Evolutionary conservation across 495 filamentous ascomycete genomes (phyloP), one percentile per base, ranked within the genome.

Genomic region (Trichoderma gamsii): DNA sequence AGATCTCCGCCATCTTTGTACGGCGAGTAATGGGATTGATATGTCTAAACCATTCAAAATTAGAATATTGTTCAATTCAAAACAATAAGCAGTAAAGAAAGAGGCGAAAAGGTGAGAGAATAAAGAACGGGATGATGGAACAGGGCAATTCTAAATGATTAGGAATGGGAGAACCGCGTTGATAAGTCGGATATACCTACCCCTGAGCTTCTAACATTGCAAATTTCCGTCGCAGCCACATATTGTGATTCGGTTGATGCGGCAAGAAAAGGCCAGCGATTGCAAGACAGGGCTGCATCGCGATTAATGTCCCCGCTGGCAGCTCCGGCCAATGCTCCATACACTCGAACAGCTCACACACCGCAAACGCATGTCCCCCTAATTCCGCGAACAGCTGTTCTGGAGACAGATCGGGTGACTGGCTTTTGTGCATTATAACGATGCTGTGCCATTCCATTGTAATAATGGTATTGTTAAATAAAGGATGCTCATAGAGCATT

Each of bases 221-320:
- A 74, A 95, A 84, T 76, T 92, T 94, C 73, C 85, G 84, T 67
- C 92, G 87, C 69, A 87, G 83, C 94, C 93, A 99, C 82, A 89
- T 89, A n/a, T 86, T 82, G 75, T 96, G 85, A 73, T 81, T 86
- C 29, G 78, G 70, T 38, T 96, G 90, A 67, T 85, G 87, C 11
- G 88, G 92, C 38, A 97, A 75, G 74, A 94, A 96, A 68, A 97
- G 79, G 43, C 84, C 82, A 8, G 92, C 87, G 59, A 97, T 88
- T 5, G 86, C 89, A 27, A 97, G 78, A 71, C 85, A 87, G 59
- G 92, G 89, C 69, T 96, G 93, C 69, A 90, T 86, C 35, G 86
- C 84, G 23, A 96, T 79, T 49, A 91, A 74, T 49, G 85, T 84
- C 0, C 93, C 93, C 5, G 82, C 82, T 7, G 88, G 89, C 66